Conservation (phyloP, 2,329 filamentous ascomycete genomes). For the Didymella glomerata region DNA sequence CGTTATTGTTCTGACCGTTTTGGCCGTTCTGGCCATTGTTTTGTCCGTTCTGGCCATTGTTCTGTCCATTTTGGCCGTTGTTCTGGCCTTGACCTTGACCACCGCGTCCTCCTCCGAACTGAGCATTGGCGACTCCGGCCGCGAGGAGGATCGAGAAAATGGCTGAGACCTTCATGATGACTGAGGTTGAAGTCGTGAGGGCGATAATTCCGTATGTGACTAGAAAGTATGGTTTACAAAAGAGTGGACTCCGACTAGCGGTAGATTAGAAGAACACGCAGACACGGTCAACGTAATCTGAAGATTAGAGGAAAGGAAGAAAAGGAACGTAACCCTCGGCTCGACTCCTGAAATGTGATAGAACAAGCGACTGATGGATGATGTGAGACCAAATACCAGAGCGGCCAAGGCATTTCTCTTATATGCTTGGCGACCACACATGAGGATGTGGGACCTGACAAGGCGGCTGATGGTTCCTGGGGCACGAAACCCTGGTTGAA, state of each 20-base stretch:
- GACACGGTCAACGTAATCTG: slow-evolving; percentile 55
- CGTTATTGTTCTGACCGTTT: slow-evolving; percentile 21
- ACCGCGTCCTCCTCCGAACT: slow-evolving; percentile 32
- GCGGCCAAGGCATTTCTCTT: slow-evolving; percentile 40
- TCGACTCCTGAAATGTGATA: slow-evolving; percentile 37
- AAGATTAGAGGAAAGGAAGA: slow-evolving; percentile 48
- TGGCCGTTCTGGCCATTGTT: slow-evolving; percentile 15
- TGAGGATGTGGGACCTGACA: slow-evolving; percentile 31
- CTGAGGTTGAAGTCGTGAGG: slow-evolving; percentile 6
- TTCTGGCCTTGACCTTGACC: slow-evolving; percentile 26
- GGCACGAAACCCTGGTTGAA: slow-evolving; percentile 54
- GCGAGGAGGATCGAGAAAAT: slow-evolving; percentile 45
- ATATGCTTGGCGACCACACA: slow-evolving; percentile 49
- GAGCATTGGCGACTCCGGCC: slow-evolving; percentile 47
- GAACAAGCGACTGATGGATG: slow-evolving; percentile 46
- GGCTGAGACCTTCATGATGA: slow-evolving; percentile 50
- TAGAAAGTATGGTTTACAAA: slow-evolving; percentile 39
- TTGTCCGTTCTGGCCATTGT: slow-evolving; percentile 3
- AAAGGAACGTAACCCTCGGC: slow-evolving; percentile 55
- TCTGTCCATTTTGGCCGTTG: slow-evolving; percentile 22
- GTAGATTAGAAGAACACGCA: slow-evolving; percentile 48
- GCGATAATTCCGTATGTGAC: slow-evolving; percentile 15
- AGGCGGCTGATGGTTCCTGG: slow-evolving; percentile 45
- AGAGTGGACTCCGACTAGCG: slow-evolving; percentile 52
- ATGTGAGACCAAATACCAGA: slow-evolving; percentile 40